Conservation (phyloP, 2,329 filamentous ascomycete genomes). For the Didymella segeticola region DNA sequence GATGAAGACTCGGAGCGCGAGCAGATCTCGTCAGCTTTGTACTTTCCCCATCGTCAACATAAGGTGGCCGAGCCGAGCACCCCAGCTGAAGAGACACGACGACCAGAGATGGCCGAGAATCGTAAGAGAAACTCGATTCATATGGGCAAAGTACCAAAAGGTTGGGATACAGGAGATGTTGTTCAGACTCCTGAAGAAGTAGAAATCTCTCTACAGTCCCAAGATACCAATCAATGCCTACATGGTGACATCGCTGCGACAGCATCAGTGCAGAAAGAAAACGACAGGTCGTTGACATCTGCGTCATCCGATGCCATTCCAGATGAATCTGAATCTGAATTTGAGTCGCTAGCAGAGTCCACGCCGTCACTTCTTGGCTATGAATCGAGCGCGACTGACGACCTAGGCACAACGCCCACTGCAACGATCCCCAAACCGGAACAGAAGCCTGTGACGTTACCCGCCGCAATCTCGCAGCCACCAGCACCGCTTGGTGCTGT, state of each 20-base stretch:
- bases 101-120: constrained; percentile 34
- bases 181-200: constrained; percentile 58
- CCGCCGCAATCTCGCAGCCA: constrained; percentile 42
- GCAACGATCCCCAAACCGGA: constrained; percentile 40
- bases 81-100: constrained; percentile 31
- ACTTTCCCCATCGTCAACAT: constrained; percentile 75
- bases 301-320: constrained; percentile 34
- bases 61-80: constrained; percentile 48
- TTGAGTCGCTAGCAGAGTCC: constrained; percentile 52
- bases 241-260: constrained; percentile 63
- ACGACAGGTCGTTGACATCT: constrained; percentile 47
- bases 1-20: constrained; percentile 75
- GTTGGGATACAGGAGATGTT: constrained; percentile 37
- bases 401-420: constrained; percentile 53
- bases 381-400: constrained; percentile 62
- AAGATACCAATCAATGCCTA: constrained; percentile 66
- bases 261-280: constrained; percentile 48
- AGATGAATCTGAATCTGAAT: constrained; percentile 53
- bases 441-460: constrained; percentile 35
- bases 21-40: constrained; percentile 85
- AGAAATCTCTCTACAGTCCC: constrained; percentile 67
- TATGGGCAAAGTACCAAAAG: constrained; percentile 37
- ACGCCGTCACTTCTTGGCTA: constrained; percentile 55
- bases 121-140: constrained; percentile 36
- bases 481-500: constrained; percentile 81